Percentiles rank a stretch among this genome's conserved stretches.
These are phyloP conservation scores for Penicillium sp. DNA, from an alignment of 2,329 filamentous ascomycete genomes.

Conservation along the genomic window DNA sequence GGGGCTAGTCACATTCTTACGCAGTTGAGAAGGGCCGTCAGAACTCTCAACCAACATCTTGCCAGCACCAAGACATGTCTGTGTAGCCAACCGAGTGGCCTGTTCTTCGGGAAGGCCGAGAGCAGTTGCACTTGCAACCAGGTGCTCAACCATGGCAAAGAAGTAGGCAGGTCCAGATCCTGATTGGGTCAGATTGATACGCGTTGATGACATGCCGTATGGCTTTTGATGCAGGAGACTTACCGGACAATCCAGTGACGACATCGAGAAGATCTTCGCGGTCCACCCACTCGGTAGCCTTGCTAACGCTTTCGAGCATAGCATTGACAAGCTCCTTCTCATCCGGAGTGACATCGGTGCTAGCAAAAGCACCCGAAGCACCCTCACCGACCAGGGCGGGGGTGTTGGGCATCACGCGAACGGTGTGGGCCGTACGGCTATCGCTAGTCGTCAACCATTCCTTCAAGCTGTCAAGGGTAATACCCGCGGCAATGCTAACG, in stretches of 20 bases:
- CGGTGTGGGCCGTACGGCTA: slow-evolving; percentile 28
- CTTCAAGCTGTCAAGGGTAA: slow-evolving; percentile 33
- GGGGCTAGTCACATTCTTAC: slow-evolving; percentile 39
- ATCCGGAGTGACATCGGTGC: slow-evolving; percentile 25
- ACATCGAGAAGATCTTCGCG: slow-evolving; percentile 36
- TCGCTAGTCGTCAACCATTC: slow-evolving; percentile 31
- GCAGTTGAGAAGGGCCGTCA: slow-evolving; percentile 33
- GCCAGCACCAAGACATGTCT: slow-evolving; percentile 38
- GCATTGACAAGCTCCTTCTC: slow-evolving; percentile 35
- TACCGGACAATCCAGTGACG: slow-evolving; percentile 39
- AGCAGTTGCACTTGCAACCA: slow-evolving; percentile 34
- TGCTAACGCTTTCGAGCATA: slow-evolving; percentile 33
- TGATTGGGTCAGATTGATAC: slow-evolving; percentile 12
- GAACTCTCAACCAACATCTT: slow-evolving; percentile 36
- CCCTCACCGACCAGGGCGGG: slow-evolving; percentile 36
- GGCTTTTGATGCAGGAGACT: slow-evolving; percentile 5
- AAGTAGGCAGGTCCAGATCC: slow-evolving; percentile 41
- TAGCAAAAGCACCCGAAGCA: slow-evolving; percentile 33
- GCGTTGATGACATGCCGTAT: background rate
- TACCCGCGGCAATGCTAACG: slow-evolving; percentile 38
- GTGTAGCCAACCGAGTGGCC: slow-evolving; percentile 34
- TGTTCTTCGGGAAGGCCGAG: slow-evolving; percentile 36
- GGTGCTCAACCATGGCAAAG: slow-evolving; percentile 40
- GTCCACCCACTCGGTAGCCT: slow-evolving; percentile 38
- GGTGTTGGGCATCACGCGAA: slow-evolving; percentile 41